Conservation (phyloP, 116 monocot species). For the Cymodocea nodosa region DNA sequence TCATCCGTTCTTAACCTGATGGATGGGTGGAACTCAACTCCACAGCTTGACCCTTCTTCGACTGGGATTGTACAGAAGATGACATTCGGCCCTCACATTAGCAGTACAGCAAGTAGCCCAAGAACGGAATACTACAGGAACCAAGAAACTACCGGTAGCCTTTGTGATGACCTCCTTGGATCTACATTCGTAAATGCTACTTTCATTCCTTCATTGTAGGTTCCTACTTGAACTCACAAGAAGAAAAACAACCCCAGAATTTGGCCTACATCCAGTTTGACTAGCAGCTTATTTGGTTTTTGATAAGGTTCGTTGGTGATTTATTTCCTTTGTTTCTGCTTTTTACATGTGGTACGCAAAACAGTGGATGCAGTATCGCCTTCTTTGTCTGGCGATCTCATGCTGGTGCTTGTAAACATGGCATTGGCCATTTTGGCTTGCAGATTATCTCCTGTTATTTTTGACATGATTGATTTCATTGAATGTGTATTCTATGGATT, state of each 20-base stretch:
- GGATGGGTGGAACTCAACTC: constrained; percentile 52
- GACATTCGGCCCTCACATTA: constrained; percentile 57
- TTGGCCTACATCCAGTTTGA: neutral
- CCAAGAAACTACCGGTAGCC: constrained; percentile 23
- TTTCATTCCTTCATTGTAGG: constrained; percentile 31
- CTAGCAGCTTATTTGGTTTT: neutral
- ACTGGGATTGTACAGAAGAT: constrained; percentile 78
- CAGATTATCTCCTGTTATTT: neutral
- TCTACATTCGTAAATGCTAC: constrained; percentile 33
- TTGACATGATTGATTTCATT: neutral
- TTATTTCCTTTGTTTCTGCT: neutral
- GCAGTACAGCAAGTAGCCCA: constrained; percentile 82
- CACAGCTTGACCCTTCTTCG: constrained; percentile 43
- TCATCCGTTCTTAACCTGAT: constrained; percentile 45
- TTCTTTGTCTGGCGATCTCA: constrained; percentile 7
- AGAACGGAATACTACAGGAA: constrained; percentile 31
- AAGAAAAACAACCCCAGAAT: constrained; percentile 5
- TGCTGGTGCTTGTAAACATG: constrained; percentile 3
- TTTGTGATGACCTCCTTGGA: constrained; percentile 39
- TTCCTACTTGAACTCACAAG: neutral
- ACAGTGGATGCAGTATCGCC: neutral
- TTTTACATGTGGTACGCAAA: neutral
- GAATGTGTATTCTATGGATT: neutral
- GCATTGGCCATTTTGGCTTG: constrained; percentile 16
- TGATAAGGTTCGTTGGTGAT: neutral